Percentiles rank a stretch among this genome's conserved stretches.
Conservation (phyloP, 2,329 filamentous ascomycete species). For the Fusarium temperatum region DNA sequence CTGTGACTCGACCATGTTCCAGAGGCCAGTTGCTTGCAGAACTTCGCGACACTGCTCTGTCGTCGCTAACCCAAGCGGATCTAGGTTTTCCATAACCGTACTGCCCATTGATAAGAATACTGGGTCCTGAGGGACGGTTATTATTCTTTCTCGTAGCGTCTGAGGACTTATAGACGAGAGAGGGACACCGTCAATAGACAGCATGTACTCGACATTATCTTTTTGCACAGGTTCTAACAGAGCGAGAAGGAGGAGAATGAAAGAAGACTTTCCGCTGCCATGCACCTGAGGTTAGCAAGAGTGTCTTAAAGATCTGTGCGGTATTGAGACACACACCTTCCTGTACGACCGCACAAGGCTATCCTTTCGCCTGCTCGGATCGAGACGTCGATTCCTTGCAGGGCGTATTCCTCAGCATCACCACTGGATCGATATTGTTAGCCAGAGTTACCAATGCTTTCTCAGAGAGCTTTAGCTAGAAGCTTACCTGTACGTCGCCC, state of each 20-base stretch:
- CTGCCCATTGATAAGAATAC: not conserved
- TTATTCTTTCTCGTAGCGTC: not conserved
- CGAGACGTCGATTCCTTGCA: not conserved
- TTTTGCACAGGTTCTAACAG: not conserved
- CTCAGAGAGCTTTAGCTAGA: too few species aligned
- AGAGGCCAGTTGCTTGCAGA: not conserved
- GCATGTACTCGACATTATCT: not conserved
- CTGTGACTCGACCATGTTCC: not conserved
- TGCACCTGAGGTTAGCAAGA: accelerated
- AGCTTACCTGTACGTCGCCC: not conserved
- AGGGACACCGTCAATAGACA: not conserved
- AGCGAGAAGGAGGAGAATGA: not conserved
- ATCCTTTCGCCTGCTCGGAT: not conserved
- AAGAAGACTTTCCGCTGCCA: not conserved
- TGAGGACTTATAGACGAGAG: not conserved
- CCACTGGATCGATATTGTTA: accelerated
- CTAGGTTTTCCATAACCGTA: not conserved
- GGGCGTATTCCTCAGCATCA: not conserved
- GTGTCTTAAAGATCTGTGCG: accelerated
- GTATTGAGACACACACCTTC: not conserved
- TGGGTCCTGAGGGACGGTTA: not conserved
- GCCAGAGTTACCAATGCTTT: not conserved
- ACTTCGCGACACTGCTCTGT: not conserved
- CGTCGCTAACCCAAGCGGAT: not conserved
- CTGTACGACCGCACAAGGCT: not conserved